These are phyloP conservation scores for Chalara sp. DNA, from an alignment of 2,329 filamentous ascomycete genomes.

Conservation along the genomic window DNA sequence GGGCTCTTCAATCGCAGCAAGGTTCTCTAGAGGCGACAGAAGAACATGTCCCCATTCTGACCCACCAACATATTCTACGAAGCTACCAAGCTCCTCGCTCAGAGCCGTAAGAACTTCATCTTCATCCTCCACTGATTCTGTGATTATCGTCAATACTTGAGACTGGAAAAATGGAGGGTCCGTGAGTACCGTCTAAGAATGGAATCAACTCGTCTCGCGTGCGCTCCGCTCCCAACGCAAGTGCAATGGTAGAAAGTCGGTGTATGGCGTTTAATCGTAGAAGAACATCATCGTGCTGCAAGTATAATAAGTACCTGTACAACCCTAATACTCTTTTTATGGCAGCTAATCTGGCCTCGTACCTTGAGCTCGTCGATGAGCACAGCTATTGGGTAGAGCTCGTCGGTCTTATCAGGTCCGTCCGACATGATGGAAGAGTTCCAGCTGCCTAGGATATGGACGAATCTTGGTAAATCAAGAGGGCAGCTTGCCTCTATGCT, in stretches of 20 bases:
- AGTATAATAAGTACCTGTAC: constrained; percentile 13
- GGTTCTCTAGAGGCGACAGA: constrained; percentile 92
- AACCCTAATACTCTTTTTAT: neutral
- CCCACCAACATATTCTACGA: constrained; percentile 96
- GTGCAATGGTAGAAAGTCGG: constrained; percentile 93
- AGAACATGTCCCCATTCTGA: constrained; percentile 92
- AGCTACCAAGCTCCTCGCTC: constrained; percentile 92
- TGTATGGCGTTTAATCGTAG: constrained; percentile 98
- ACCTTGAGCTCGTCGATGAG: constrained; percentile 99
- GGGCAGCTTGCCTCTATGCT: constrained; percentile 22
- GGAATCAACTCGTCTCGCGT: constrained; percentile 98
- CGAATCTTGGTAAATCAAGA: constrained; percentile 26
- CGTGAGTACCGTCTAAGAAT: constrained; percentile 85
- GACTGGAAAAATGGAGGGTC: neutral
- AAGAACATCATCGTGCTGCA: constrained; percentile 94
- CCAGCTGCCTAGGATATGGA: constrained; percentile 20
- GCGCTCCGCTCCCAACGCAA: constrained; percentile 90
- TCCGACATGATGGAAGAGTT: constrained; percentile 68
- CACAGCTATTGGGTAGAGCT: constrained; percentile 99
- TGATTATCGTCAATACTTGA: constrained; percentile 22
- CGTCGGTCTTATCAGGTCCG: constrained; percentile 85
- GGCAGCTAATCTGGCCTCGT: constrained; percentile 25
- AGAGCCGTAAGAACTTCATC: constrained; percentile 96
- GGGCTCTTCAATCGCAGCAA: constrained; percentile 96
- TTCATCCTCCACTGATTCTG: constrained; percentile 98